phyloP scores from a whole-genome alignment of 106 monocot genomes.

The Platanthera zijinensis region DNA sequence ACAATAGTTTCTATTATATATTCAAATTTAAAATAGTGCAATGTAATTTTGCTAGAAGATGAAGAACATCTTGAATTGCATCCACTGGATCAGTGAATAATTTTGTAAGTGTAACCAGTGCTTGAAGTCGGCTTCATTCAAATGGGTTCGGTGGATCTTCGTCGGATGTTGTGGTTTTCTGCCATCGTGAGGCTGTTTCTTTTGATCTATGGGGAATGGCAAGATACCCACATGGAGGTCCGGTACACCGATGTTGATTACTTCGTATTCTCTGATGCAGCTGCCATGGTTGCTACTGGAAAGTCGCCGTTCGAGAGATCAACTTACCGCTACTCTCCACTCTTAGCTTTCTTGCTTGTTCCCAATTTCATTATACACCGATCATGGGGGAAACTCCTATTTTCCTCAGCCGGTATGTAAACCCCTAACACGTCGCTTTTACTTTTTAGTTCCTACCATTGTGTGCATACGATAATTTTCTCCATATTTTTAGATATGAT shows the following conservation, averaged over 20 bases:
- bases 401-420: conserved; percentile 43
- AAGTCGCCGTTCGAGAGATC: conserved; percentile 64
- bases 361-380: conserved; percentile 44
- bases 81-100: no score
- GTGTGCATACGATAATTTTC: no score
- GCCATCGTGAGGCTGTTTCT: conserved; percentile 39
- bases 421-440: no score
- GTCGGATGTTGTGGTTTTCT: conserved; percentile 33
- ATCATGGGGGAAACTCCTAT: conserved; percentile 58
- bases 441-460: no score
- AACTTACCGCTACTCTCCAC: conserved; percentile 66
- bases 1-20: no score
- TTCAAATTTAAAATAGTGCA: no score
- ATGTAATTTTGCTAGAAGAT: no score
- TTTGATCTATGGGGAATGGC: conserved; percentile 69
- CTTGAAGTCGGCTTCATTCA: no score
- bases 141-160: conserved; percentile 10
- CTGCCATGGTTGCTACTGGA: conserved; percentile 36
- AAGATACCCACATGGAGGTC: conserved; percentile 81
- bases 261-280: conserved; percentile 80
- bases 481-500: no score
- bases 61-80: no score
- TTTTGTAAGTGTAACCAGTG: no score
- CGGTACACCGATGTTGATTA: conserved; percentile 80
- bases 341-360: conserved; percentile 49